Base-by-base conservation (phyloP, 768 basidiomycete genomes). In the Trichaptum fuscoviolaceum region DNA sequence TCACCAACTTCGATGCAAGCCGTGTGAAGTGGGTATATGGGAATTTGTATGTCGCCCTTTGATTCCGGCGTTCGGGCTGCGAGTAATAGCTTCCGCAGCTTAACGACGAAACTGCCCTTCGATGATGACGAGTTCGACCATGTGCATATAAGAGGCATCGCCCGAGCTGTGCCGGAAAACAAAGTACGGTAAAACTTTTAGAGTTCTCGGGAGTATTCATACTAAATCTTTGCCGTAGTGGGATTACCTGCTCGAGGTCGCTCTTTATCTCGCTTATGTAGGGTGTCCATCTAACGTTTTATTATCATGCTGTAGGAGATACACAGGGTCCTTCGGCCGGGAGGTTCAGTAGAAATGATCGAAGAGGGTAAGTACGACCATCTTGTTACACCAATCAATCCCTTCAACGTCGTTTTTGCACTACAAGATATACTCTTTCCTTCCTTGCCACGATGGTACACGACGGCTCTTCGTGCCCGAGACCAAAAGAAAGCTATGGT, bases 51-150 rank as follows among this genome's bases (percentile, higher is more conserved):
- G 84, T 73, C 25, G 24, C 60, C 30, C 64, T 12, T 26, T 35
- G 59, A 57, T 57, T 62, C 58, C 8, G 30, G 30, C 30, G 30
- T 30, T 30, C 30, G 30, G 2, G 30, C 30, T 59, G 57, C 35
- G 65, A 26, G 58, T 26, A 58, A 59, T 57, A 30, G 30, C 30
- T 30, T 64, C n/a, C 24, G 20, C 68, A 92, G 91, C 74, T 76
- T 93, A 70, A 90, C 90, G 61, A 90, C 85, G 12, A 89, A 82
- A 70, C 79, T 93, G 23, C 91, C 91, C 0, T 93, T 92, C 72
- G 90, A 92, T 18, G 91, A 92, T 65, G 90, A 92, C 67, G 86
- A 89, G 70, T 93, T 93, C 68, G 91, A 93, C 74, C 85, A 90
- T 73, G 85, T 93, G n/a, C 92, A 89, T 70, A 84, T 92, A 63